A percentile compares a stretch with the other conserved stretches of the same genome.
phyloP scores from a whole-genome alignment of 306 rosid species.

The Myrica gale region DNA sequence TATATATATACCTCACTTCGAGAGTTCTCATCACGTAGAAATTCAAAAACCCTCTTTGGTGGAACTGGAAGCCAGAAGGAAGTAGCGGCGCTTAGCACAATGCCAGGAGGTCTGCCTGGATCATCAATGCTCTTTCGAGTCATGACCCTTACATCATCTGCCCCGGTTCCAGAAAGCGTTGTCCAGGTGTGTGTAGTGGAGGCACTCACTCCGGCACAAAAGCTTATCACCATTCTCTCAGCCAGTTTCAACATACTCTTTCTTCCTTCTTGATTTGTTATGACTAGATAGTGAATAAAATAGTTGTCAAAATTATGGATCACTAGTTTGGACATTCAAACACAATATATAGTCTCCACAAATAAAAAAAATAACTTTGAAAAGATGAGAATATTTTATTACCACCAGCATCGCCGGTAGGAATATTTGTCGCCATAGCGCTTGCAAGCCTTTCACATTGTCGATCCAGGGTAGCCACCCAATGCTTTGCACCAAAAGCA shows the following conservation, averaged over 20 bases:
- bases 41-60: slow-evolving; percentile 77
- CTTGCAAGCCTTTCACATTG: slow-evolving; percentile 96
- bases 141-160: slow-evolving; percentile 95
- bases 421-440: slow-evolving; percentile 79
- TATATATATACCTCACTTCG: slow-evolving; percentile 63
- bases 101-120: slow-evolving; percentile 94
- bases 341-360: too few relatives aligned
- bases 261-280: slow-evolving; percentile 93
- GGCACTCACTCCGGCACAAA: slow-evolving; percentile 95
- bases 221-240: slow-evolving; percentile 95
- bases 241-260: slow-evolving; percentile 95
- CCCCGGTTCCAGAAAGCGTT: slow-evolving; percentile 80
- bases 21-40: slow-evolving; percentile 89
- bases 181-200: slow-evolving; percentile 98
- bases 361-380: too few relatives aligned
- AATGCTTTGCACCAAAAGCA: slow-evolving; percentile 92
- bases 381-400: neutral
- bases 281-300: slow-evolving; percentile 35
- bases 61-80: slow-evolving; percentile 96
- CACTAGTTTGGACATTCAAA: neutral
- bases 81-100: slow-evolving; percentile 93
- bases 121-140: slow-evolving; percentile 91
- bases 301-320: too few relatives aligned
- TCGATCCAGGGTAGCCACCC: slow-evolving; percentile 89
- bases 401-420: slow-evolving; percentile 89